A percentile compares a stretch with the other conserved stretches of the same genome.
phyloP scores from a whole-genome alignment of 116 monocot genomes.

The Thalassia testudinum region DNA sequence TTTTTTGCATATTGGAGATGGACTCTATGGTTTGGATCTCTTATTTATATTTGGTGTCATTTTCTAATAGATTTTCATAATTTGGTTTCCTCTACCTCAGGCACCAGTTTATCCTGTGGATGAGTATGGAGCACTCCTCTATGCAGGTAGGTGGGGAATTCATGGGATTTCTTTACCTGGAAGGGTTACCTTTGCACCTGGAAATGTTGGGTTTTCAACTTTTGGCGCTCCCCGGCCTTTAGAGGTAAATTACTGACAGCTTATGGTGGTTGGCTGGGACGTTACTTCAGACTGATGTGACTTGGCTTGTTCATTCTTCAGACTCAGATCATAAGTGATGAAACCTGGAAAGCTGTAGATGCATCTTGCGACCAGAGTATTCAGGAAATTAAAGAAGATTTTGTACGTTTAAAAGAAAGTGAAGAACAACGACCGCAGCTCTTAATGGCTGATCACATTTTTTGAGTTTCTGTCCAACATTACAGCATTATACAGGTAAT shows the following conservation, averaged over 20 bases:
- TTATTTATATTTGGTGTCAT: neutral
- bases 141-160: constrained; percentile 89
- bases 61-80: neutral
- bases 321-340: constrained; percentile 78
- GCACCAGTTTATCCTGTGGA: constrained; percentile 55
- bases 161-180: constrained; percentile 77
- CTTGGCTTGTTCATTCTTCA: constrained; percentile 9
- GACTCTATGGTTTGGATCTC: too few relatives aligned
- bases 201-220: constrained; percentile 63
- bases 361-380: constrained; percentile 55
- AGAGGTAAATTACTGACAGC: constrained; percentile 26
- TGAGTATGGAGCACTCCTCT: constrained; percentile 71
- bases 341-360: constrained; percentile 70
- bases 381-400: constrained; percentile 52
- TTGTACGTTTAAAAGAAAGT: constrained; percentile 41
- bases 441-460: constrained; percentile 43
- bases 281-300: too few relatives aligned
- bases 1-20: too few relatives aligned
- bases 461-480: constrained; percentile 10
- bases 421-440: constrained; percentile 32
- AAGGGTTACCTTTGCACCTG: constrained; percentile 82
- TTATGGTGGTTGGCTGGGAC: too few relatives aligned
- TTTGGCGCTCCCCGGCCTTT: constrained; percentile 76
- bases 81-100: constrained; percentile 12
- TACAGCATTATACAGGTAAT: too few relatives aligned